phyloP scores from a whole-genome alignment of 108 stramenopile species.

The Pseudonitzschia delicatissima region DNA sequence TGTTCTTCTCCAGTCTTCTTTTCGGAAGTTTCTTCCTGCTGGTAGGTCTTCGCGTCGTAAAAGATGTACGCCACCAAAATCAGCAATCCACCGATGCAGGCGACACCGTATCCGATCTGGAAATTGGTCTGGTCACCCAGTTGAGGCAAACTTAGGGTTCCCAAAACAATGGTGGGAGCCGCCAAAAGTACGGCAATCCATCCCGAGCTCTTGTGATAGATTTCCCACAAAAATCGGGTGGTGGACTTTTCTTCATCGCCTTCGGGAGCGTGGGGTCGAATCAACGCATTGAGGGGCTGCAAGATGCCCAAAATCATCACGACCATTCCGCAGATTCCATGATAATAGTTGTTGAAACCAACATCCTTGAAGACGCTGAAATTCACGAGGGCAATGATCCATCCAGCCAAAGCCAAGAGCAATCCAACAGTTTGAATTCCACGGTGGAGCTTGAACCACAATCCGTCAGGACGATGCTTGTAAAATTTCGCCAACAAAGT shows the following conservation, averaged over 20 bases:
- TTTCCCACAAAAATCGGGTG: constrained; percentile 25
- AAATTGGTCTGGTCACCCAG: constrained; percentile 10
- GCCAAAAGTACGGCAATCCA: constrained; percentile 8
- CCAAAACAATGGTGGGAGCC: constrained; percentile 15
- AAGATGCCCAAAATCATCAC: constrained; percentile 28
- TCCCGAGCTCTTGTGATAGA: constrained; percentile 18
- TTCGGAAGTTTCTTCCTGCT: no score
- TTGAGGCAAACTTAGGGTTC: constrained; percentile 18
- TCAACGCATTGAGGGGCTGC: constrained; percentile 33
- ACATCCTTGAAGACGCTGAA: constrained; percentile 30
- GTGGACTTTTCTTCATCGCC: constrained; percentile 8
- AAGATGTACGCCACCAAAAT: not conserved
- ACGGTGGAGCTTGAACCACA: constrained; percentile 28
- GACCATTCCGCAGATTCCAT: constrained; percentile 26
- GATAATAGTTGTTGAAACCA: constrained; percentile 10
- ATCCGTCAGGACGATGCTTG: constrained; percentile 25
- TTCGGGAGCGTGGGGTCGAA: constrained; percentile 23
- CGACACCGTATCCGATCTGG: constrained; percentile 25
- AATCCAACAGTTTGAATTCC: constrained; percentile 15
- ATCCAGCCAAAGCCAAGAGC: constrained; percentile 23
- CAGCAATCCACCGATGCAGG: constrained; percentile 9
- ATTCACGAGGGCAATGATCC: constrained; percentile 24
- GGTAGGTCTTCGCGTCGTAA: not conserved
- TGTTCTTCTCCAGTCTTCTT: no score
- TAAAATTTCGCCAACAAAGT: constrained; percentile 24